Percentiles rank a stretch among this genome's conserved stretches.
These are phyloP conservation scores for Auxenochlorella pyrenoidosa DNA, from an alignment of 139 green algal genomes.

Conservation along the genomic window DNA sequence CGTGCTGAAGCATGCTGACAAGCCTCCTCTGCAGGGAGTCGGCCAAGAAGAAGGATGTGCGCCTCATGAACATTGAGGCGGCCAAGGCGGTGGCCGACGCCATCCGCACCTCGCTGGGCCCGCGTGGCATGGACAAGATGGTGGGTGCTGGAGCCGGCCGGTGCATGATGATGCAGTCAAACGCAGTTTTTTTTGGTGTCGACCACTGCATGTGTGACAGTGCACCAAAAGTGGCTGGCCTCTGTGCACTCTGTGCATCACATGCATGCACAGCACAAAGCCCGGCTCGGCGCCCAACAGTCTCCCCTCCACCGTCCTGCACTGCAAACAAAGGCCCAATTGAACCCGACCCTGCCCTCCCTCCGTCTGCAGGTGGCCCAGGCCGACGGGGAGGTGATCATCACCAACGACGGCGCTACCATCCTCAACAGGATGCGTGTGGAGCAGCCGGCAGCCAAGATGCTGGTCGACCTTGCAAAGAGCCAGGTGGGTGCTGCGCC, in stretches of 20 bases:
- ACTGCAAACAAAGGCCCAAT: no score
- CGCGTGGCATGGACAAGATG: constrained; percentile 99
- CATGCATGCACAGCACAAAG: background rate
- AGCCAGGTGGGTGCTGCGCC: constrained; percentile 70
- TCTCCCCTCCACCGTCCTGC: background rate
- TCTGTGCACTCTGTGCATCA: background rate
- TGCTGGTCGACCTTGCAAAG: constrained; percentile 99
- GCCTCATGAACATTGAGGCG: constrained; percentile 96
- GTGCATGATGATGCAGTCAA: no score
- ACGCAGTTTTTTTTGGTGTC: no score
- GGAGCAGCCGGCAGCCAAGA: constrained; percentile 97
- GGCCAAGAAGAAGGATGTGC: constrained; percentile 92
- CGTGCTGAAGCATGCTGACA: background rate
- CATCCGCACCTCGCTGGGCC: constrained; percentile 94
- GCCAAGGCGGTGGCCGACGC: constrained; percentile 98
- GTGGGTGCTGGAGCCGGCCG: constrained; percentile 60
- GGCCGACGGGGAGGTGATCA: constrained; percentile 96
- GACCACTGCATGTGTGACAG: no score
- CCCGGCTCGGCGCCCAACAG: no score
- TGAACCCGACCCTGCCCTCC: background rate
- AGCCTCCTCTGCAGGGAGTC: constrained; percentile 68
- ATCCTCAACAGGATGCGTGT: constrained; percentile 99
- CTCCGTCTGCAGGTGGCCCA: constrained; percentile 76
- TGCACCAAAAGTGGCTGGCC: no score
- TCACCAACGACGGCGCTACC: constrained; percentile 99